These are phyloP conservation scores for Ganoderma lingzhi DNA, from an alignment of 1,284 basidiomycete genomes.

Conservation along the genomic window DNA sequence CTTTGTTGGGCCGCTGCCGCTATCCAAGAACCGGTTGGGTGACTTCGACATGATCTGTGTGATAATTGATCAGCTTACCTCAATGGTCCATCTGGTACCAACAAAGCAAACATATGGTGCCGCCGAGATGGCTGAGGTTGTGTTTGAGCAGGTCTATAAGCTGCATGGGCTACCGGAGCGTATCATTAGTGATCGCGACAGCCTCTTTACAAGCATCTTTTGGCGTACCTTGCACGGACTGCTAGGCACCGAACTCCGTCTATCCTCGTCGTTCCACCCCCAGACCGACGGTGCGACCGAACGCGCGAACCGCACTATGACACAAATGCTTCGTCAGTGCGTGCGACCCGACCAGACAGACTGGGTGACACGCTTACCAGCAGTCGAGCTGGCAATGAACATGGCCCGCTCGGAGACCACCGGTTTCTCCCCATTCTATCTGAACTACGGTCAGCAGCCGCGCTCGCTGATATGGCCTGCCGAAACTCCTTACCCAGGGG, in stretches of 20 bases:
- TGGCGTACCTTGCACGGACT: background rate
- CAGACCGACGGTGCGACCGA: background rate
- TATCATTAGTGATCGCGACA: background rate
- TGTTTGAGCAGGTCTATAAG: constrained; percentile 10
- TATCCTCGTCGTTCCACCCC: background rate
- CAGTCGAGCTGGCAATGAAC: background rate
- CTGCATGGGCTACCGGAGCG: background rate
- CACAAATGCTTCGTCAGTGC: background rate
- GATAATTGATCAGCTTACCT: constrained; percentile 44
- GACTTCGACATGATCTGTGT: constrained; percentile 40
- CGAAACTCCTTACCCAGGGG: constrained; percentile 21
- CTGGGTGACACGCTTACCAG: background rate
- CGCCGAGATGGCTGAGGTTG: constrained; percentile 35
- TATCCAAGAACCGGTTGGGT: constrained; percentile 37
- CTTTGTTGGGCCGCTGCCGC: constrained; percentile 46
- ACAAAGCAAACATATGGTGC: constrained; percentile 40
- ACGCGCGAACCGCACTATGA: background rate
- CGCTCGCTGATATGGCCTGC: constrained; percentile 5
- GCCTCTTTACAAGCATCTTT: background rate
- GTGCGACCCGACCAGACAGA: background rate
- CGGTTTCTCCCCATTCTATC: constrained; percentile 44
- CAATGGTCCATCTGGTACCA: constrained; percentile 41
- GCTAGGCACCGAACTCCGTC: constrained; percentile 1
- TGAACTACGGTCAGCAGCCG: constrained; percentile 32
- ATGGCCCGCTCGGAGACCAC: constrained; percentile 36